A percentile compares a stretch with the other conserved stretches of the same genome.
Conservation (phyloP, 495 filamentous ascomycete genomes). For the Margaritispora aquatica region DNA sequence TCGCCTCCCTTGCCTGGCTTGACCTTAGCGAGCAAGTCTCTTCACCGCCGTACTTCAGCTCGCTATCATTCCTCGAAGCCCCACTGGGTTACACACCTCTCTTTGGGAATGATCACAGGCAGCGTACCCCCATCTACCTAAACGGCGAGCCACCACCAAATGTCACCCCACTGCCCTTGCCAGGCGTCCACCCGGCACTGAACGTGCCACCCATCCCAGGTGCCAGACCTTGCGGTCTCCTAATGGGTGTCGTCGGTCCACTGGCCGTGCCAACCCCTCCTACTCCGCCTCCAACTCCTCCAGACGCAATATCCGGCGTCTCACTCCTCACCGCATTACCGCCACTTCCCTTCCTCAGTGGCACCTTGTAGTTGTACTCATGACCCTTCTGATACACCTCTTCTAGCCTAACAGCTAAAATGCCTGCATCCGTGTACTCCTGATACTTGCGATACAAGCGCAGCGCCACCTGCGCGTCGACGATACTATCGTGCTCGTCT, state of each 20-base stretch:
- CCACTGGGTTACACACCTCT: too few species aligned
- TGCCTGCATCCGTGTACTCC: conserved; percentile 80
- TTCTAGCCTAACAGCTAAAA: conserved; percentile 69
- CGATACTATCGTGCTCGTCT: conserved; percentile 85
- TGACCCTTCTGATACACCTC: conserved; percentile 73
- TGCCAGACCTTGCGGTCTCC: conserved; percentile 25
- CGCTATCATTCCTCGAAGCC: too few species aligned
- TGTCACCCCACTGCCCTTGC: neutral
- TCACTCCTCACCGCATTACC: conserved; percentile 26
- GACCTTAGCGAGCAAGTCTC: too few species aligned
- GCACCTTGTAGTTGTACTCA: conserved; percentile 68
- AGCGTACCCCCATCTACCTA: too few species aligned
- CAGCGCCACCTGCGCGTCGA: conserved; percentile 86
- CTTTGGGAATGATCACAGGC: too few species aligned
- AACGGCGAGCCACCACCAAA: conserved; percentile 5
- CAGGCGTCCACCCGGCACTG: conserved; percentile 4
- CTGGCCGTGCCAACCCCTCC: too few species aligned
- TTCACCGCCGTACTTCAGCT: too few species aligned
- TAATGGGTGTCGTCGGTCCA: conserved; percentile 17
- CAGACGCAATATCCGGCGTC: conserved; percentile 26
- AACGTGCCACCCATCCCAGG: conserved; percentile 17
- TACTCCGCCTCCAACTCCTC: neutral
- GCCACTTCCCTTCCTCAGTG: conserved; percentile 31
- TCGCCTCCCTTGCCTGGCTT: too few species aligned
- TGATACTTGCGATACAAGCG: conserved; percentile 85